A percentile compares a stretch with the other conserved stretches of the same genome.
These are phyloP conservation scores for Physcomitrium patens DNA, from an alignment of 225 moss, liverwort and hornwort species.

Conservation along the genomic window DNA sequence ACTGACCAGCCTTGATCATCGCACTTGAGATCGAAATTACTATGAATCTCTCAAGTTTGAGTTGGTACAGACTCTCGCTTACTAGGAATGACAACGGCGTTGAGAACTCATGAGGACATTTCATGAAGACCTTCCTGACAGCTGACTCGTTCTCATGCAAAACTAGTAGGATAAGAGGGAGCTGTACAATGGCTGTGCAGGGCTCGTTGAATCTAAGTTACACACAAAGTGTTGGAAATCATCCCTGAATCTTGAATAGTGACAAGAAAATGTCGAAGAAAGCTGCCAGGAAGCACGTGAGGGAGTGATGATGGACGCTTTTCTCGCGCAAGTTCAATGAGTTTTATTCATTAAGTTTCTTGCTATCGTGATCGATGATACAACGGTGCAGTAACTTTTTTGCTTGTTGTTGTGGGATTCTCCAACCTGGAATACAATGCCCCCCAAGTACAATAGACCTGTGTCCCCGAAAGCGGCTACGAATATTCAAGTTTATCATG, in stretches of 20 bases:
- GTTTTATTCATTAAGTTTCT: constrained; percentile 6
- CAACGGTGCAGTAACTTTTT: constrained; percentile 4
- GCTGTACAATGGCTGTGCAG: neutral
- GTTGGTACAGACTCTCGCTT: no score
- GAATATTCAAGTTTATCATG: constrained; percentile 22
- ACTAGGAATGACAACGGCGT: no score
- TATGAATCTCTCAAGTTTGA: no score
- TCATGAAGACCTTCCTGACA: neutral
- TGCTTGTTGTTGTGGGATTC: constrained; percentile 21
- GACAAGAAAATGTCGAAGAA: constrained; percentile 11
- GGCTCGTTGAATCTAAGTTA: neutral
- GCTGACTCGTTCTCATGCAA: constrained; percentile 19
- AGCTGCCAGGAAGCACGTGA: constrained; percentile 23
- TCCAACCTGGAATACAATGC: neutral
- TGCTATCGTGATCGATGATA: constrained; percentile 11
- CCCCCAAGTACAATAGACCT: constrained; percentile 15
- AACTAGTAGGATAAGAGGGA: neutral
- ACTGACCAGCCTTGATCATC: no score
- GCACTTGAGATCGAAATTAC: no score
- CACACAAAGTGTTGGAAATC: neutral
- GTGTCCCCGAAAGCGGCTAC: constrained; percentile 20
- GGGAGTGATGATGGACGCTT: neutral
- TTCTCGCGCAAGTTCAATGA: neutral
- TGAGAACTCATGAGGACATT: constrained; percentile 14
- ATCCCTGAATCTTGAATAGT: neutral